These are phyloP conservation scores for Nitzschia sp. DNA, from an alignment of 108 stramenopile genomes.

Conservation along the genomic window DNA sequence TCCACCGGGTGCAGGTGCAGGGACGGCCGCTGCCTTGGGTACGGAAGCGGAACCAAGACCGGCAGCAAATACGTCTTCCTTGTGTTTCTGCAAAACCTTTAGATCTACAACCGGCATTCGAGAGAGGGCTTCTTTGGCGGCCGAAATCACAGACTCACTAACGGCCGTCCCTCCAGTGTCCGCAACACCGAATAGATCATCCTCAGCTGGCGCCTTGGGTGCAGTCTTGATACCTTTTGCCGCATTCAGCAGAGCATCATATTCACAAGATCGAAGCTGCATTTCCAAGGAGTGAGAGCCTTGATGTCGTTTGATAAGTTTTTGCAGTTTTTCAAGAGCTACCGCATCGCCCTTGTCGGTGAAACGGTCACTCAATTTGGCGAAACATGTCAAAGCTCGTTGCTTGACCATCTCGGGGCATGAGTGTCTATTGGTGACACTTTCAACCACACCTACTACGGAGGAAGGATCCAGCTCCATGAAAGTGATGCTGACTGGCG, in stretches of 20 bases:
- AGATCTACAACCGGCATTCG: conserved; percentile 94
- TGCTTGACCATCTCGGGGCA: conserved; percentile 78
- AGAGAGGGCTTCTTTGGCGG: conserved; percentile 88
- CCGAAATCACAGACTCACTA: conserved; percentile 58
- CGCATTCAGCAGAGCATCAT: conserved; percentile 83
- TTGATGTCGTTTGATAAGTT: conserved; percentile 67
- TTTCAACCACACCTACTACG: conserved; percentile 73
- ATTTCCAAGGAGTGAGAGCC: conserved; percentile 88
- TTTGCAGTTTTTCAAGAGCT: conserved; percentile 57
- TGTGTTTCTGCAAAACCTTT: conserved; percentile 76
- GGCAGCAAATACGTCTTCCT: conserved; percentile 19
- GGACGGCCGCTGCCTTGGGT: conserved; percentile 17
- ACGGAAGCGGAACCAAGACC: conserved; percentile 19
- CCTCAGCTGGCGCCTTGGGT: conserved; percentile 33
- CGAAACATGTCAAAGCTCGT: conserved; percentile 83
- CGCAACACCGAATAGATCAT: conserved; percentile 73
- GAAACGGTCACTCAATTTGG: conserved; percentile 87
- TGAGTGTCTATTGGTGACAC: conserved; percentile 65
- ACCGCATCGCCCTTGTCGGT: conserved; percentile 62
- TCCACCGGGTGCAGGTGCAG: conserved; percentile 43
- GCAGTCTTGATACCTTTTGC: conserved; percentile 59
- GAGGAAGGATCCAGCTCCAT: conserved; percentile 59
- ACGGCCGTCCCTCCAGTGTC: conserved; percentile 39
- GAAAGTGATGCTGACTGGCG: conserved; percentile 58
- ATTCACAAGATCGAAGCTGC: conserved; percentile 95